phyloP scores from a whole-genome alignment of 306 rosid species.

The Dryas drummondii region DNA sequence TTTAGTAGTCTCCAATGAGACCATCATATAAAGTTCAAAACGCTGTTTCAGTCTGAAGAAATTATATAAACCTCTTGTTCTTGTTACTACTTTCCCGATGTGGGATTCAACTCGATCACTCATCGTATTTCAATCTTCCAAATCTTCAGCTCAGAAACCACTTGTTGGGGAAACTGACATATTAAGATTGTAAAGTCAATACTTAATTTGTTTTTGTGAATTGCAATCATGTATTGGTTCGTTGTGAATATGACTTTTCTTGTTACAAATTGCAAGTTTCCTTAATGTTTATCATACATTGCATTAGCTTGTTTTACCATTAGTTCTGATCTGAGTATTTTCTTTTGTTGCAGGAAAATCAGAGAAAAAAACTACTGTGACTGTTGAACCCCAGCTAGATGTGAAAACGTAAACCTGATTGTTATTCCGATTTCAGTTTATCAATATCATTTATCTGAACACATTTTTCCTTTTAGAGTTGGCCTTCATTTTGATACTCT shows the following conservation, averaged over 20 bases:
- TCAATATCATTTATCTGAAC: neutral
- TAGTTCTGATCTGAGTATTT: constrained; percentile 13
- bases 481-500: neutral
- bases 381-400: constrained; percentile 50
- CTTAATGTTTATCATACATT: neutral
- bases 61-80: neutral
- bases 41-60: neutral
- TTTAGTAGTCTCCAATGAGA: neutral
- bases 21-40: neutral
- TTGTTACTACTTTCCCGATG: neutral
- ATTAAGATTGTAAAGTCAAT: neutral
- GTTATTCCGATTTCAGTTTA: neutral
- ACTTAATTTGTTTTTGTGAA: neutral
- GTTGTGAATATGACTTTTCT: neutral
- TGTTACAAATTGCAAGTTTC: neutral
- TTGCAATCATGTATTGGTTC: neutral
- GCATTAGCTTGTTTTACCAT: neutral
- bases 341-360: constrained; percentile 59
- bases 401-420: constrained; percentile 49
- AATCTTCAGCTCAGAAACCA: neutral
- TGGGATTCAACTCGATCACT: neutral
- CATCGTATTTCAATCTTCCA: neutral
- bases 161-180: too few relatives aligned
- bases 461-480: constrained; percentile 10
- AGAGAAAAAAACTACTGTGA: constrained; percentile 46